Base-by-base conservation (phyloP, 78 protist species). In the Dictyostelium intermedium region DNA sequence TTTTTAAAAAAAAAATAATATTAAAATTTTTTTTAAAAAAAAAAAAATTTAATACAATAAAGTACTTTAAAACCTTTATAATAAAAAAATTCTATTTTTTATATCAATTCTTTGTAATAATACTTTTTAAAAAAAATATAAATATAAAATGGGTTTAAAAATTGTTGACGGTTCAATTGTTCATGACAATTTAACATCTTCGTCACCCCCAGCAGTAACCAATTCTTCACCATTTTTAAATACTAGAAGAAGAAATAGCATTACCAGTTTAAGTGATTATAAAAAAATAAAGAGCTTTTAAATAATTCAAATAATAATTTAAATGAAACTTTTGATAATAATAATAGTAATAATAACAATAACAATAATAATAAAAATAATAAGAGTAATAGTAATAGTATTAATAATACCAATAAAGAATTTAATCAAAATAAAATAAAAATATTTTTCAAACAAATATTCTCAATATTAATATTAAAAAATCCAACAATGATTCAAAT, bases 111-210 rank as follows among this genome's bases (percentile, higher is more conserved):
- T n/a, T 61, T 16, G 20, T 53, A 53, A 53, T 53, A 53, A 53
- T 53, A 53, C 13, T 53, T 16, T 16, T 53, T 7, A 53, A 39
- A 39, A 39, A 39, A 56, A 56, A 56, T 3, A 56, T 8, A 56
- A 56, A 4, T 10, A 70, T 32, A 70, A 14, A 70, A 70, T 70
- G 77, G 77, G 77, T 13, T 70, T 70, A 32, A 70, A 70, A 70
- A 70, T 70, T 27, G n/a, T 70, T 27, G 77, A 70, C 43, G 77
- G 77, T 70, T 70, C 77, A 70, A 70, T 70, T 70, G 77, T 70
- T 14, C 30, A 70, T 70, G 77, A 70, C 34, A 32, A 70, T 25
- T 32, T 32, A 32, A 27, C 77, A 11, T 13, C 77, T 13, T 32
- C 77, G 1, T 14, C 77, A 3, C 11, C 16, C 30, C 23, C 43